These are phyloP conservation scores for Aspergillus candidus DNA, from an alignment of 2,329 filamentous ascomycete genomes.

Conservation along the genomic window DNA sequence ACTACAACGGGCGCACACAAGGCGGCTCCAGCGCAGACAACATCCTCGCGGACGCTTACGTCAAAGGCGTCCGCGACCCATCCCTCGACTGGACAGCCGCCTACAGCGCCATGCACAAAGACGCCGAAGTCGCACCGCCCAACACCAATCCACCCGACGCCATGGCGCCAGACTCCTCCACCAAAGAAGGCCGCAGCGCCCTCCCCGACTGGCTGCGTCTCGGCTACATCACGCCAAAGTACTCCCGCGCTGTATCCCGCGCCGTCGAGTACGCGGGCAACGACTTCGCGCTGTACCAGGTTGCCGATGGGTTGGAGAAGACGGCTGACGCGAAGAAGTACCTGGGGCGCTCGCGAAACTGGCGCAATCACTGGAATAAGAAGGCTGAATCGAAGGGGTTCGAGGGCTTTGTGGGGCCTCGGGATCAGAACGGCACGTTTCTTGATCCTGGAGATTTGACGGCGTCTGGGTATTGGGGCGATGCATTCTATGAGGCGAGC, in stretches of 20 bases:
- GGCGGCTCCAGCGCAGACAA: constrained; percentile 67
- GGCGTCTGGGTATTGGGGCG: constrained; percentile 60
- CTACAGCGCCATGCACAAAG: constrained; percentile 58
- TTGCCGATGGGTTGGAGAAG: constrained; percentile 55
- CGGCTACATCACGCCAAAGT: constrained; percentile 61
- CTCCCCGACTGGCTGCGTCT: constrained; percentile 61
- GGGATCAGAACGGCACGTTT: constrained; percentile 40
- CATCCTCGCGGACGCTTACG: constrained; percentile 64
- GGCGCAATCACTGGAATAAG: constrained; percentile 66
- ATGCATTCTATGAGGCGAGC: constrained; percentile 55
- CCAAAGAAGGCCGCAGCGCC: constrained; percentile 62
- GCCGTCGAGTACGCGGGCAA: constrained; percentile 64
- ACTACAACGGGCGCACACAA: constrained; percentile 64
- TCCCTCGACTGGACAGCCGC: constrained; percentile 59
- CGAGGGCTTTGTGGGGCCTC: constrained; percentile 61
- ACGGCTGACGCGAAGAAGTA: constrained; percentile 52
- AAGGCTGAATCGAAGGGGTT: constrained; percentile 54
- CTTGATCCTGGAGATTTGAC: constrained; percentile 47
- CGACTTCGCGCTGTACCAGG: constrained; percentile 61
- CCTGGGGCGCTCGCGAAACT: constrained; percentile 58
- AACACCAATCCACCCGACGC: constrained; percentile 51
- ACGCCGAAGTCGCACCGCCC: constrained; percentile 58
- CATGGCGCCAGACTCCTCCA: constrained; percentile 52
- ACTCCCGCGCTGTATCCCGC: constrained; percentile 56
- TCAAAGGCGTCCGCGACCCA: constrained; percentile 55